Conservation (phyloP, 2,329 filamentous ascomycete species). For the Botrytis hyacinthi region DNA sequence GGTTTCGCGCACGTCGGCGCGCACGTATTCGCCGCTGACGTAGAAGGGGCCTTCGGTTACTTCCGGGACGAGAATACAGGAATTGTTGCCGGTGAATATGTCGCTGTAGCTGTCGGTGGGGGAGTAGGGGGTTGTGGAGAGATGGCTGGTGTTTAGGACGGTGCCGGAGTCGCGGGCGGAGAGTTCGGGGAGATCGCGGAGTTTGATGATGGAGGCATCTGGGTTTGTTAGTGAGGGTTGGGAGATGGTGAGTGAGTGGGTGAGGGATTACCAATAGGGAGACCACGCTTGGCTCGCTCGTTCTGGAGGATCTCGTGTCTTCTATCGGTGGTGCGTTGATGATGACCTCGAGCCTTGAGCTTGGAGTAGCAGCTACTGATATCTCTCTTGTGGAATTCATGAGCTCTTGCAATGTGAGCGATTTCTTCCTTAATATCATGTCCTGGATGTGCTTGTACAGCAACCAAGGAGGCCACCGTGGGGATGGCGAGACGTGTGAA, state of each 20-base stretch:
- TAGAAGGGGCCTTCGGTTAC: constrained; percentile 43
- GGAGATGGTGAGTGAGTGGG: not conserved
- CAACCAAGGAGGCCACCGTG: constrained; percentile 1
- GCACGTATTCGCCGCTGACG: constrained; percentile 51
- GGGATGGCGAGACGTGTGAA: constrained; percentile 13
- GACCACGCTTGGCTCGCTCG: constrained; percentile 22
- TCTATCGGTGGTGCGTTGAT: constrained; percentile 26
- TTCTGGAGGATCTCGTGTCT: constrained; percentile 20
- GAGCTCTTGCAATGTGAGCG: constrained; percentile 7
- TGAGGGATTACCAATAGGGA: constrained; percentile 9
- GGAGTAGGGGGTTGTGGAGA: constrained; percentile 36
- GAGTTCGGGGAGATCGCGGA: constrained; percentile 18
- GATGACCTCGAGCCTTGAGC: constrained; percentile 40
- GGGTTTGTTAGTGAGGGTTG: not conserved
- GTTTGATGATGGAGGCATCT: constrained; percentile 25
- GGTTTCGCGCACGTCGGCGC: constrained; percentile 45
- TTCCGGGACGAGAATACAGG: constrained; percentile 39
- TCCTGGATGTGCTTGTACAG: constrained; percentile 16
- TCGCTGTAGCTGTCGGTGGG: constrained; percentile 38
- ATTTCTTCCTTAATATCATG: constrained; percentile 13
- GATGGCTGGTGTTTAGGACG: constrained; percentile 26
- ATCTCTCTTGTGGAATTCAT: constrained; percentile 15
- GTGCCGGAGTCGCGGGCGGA: constrained; percentile 21
- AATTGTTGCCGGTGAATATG: constrained; percentile 32
- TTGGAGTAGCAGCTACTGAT: constrained; percentile 25